phyloP scores from a whole-genome alignment of 1,284 basidiomycete species.

The Ustilago xerochloae region DNA sequence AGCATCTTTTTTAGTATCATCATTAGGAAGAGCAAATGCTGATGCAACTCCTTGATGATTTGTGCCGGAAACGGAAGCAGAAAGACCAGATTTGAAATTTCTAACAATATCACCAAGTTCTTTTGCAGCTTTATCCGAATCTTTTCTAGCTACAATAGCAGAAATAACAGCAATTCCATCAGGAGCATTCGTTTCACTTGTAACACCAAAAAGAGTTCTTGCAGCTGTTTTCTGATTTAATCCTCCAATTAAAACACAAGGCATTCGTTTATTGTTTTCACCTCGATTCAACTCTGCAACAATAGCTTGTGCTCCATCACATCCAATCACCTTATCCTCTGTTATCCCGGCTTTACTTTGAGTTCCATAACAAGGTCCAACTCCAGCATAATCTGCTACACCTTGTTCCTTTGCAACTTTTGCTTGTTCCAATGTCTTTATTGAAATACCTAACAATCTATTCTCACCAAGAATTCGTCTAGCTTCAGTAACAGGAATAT shows the following conservation, averaged over 20 bases:
- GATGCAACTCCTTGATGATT: constrained; percentile 16
- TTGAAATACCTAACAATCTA: constrained; percentile 84
- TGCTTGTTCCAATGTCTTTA: constrained; percentile 73
- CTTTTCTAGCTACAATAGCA: constrained; percentile 79
- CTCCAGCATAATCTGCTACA: constrained; percentile 83
- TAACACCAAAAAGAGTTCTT: constrained; percentile 56
- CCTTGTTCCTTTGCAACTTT: constrained; percentile 17
- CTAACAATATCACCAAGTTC: constrained; percentile 67
- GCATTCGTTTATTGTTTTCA: constrained; percentile 33
- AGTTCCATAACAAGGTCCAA: constrained; percentile 73
- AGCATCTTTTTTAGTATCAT: not conserved
- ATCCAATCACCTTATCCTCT: constrained; percentile 59
- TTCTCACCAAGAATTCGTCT: constrained; percentile 74
- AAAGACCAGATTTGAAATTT: constrained; percentile 63
- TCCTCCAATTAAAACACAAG: constrained; percentile 64
- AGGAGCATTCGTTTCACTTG: constrained; percentile 40
- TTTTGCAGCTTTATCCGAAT: constrained; percentile 75
- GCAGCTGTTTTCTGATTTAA: constrained; percentile 60
- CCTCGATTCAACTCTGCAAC: constrained; percentile 36
- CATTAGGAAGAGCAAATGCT: constrained; percentile 20
- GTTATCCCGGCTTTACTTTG: constrained; percentile 66
- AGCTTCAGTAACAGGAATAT: constrained; percentile 81
- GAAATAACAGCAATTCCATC: constrained; percentile 88
- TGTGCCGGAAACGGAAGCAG: constrained; percentile 15
- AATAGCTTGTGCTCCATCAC: constrained; percentile 45